Evolutionary conservation across 169 alveolate genomes (phyloP).

Genomic region (Amoebophrya sp.): DNA sequence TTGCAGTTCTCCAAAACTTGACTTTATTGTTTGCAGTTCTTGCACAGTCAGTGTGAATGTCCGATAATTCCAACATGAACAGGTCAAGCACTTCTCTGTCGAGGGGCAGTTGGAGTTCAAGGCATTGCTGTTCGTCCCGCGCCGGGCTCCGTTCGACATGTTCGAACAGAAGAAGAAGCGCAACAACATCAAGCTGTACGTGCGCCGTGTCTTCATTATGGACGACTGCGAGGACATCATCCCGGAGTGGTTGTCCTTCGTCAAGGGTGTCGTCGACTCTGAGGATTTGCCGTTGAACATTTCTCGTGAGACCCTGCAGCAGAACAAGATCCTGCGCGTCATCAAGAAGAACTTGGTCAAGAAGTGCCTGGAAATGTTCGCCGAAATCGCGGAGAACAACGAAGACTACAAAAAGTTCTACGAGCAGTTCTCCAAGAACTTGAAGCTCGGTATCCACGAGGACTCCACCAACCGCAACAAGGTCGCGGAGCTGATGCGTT

Average conservation of each 20-base stretch:
- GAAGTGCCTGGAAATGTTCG: slow-evolving; percentile 96
- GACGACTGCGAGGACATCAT: slow-evolving; percentile 98
- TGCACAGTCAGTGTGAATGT: no score
- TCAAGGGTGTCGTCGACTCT: slow-evolving; percentile 98
- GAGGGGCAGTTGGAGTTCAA: slow-evolving; percentile 93
- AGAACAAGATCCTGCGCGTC: slow-evolving; percentile 92
- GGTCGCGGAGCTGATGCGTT: slow-evolving; percentile 93
- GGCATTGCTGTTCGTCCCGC: slow-evolving; percentile 62
- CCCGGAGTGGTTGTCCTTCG: slow-evolving; percentile 97
- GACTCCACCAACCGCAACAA: slow-evolving; percentile 91
- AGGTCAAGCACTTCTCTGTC: slow-evolving; percentile 91
- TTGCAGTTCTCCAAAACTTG: no score
- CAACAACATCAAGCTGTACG: slow-evolving; percentile 96
- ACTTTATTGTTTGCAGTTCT: no score
- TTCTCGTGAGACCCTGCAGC: slow-evolving; percentile 94
- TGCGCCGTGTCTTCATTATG: slow-evolving; percentile 98
- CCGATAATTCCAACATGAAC: no score
- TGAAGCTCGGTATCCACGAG: slow-evolving; percentile 96
- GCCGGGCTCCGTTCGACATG: slow-evolving; percentile 96
- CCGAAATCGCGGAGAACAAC: slow-evolving; percentile 65
- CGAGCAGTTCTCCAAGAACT: slow-evolving; percentile 95
- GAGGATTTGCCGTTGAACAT: slow-evolving; percentile 99
- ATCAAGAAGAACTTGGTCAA: slow-evolving; percentile 92
- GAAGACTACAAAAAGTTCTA: slow-evolving; percentile 93
- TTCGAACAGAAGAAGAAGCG: slow-evolving; percentile 97